Conservation (phyloP, 768 basidiomycete species). For the Austroboletus eburneus region DNA sequence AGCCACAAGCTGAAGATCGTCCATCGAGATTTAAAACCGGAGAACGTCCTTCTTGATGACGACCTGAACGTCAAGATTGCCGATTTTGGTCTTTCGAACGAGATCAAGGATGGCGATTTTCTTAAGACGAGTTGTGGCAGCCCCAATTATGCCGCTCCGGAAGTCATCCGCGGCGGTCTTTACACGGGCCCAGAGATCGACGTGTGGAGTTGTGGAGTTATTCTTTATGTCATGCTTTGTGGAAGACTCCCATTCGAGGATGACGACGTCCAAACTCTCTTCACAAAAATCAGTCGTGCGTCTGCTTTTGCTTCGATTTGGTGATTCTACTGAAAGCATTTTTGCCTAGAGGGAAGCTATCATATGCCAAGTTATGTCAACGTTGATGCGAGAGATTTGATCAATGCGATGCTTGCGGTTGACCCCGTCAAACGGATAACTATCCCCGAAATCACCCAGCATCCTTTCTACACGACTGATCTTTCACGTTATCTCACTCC, state of each 20-base stretch:
- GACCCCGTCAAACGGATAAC: conserved; percentile 96
- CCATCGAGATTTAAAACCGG: conserved; percentile 96
- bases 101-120: conserved; percentile 95
- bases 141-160: conserved; percentile 98
- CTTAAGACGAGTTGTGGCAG: conserved; percentile 96
- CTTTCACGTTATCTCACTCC: conserved; percentile 84
- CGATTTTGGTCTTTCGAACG: conserved; percentile 96
- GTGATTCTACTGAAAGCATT: neutral
- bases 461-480: conserved; percentile 86
- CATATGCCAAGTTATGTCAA: conserved; percentile 81
- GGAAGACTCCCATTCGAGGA: conserved; percentile 96
- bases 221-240: conserved; percentile 96
- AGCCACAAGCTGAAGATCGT: conserved; percentile 96
- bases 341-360: conserved; percentile 70
- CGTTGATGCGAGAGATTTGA: conserved; percentile 70
- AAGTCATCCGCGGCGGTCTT: conserved; percentile 91
- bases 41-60: conserved; percentile 86
- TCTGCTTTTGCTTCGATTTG: conserved; percentile 2
- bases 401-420: conserved; percentile 86
- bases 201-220: conserved; percentile 99
- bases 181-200: conserved; percentile 99
- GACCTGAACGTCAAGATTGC: conserved; percentile 93
- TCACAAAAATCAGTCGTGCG: conserved; percentile 90
- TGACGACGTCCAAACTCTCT: conserved; percentile 88
- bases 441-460: conserved; percentile 82